Conservation (phyloP, 139 green algal species). For the Coccomyxa sp. region DNA sequence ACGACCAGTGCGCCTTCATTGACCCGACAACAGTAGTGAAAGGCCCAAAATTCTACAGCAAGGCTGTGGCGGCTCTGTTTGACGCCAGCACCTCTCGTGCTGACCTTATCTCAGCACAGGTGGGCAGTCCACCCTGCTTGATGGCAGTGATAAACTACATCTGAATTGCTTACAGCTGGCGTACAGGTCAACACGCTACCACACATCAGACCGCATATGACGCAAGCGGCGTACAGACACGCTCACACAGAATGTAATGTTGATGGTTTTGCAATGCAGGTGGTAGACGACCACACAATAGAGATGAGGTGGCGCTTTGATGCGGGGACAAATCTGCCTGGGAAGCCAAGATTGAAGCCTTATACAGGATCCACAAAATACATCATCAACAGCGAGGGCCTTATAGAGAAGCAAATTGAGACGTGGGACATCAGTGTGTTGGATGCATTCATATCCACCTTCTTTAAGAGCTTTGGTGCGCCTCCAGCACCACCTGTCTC, state of each 20-base stretch:
- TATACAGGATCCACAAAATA: conserved; percentile 42
- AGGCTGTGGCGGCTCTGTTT: conserved; percentile 47
- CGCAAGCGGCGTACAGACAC: too few relatives aligned
- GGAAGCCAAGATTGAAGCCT: conserved; percentile 36
- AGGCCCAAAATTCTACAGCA: conserved; percentile 37
- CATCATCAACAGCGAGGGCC: conserved; percentile 19
- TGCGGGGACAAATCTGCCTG: conserved; percentile 27
- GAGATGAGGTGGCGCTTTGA: conserved; percentile 40
- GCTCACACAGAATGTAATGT: too few relatives aligned
- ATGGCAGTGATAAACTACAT: not conserved
- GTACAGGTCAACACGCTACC: too few relatives aligned
- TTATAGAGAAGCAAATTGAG: conserved; percentile 39
- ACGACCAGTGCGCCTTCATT: conserved; percentile 35
- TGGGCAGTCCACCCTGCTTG: not conserved
- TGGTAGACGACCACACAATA: conserved; percentile 17
- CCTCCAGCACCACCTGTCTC: conserved; percentile 15
- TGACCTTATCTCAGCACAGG: conserved; percentile 38
- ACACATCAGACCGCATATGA: too few relatives aligned
- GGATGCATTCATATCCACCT: conserved; percentile 18
- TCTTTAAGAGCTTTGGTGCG: conserved; percentile 21
- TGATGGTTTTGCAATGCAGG: not conserved
- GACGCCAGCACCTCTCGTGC: conserved; percentile 32
- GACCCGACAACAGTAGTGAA: conserved; percentile 45
- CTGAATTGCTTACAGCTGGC: too few relatives aligned
- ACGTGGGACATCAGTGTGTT: conserved; percentile 44